phyloP scores from a whole-genome alignment of 345 rosid genomes.

The Lepidium africanum region DNA sequence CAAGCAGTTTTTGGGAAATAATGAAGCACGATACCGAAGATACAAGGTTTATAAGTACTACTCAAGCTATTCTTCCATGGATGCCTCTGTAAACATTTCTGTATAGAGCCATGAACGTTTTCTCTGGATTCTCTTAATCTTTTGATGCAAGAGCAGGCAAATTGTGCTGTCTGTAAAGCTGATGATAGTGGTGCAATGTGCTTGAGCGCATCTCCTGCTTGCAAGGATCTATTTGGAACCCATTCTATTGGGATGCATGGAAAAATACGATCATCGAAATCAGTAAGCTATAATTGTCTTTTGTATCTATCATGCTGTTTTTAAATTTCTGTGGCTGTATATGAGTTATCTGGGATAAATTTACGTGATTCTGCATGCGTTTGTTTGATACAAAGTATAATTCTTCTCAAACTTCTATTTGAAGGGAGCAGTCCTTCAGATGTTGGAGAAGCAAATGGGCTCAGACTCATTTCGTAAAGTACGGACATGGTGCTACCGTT shows the following conservation, averaged over 20 bases:
- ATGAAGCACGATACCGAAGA: slow-evolving; percentile 88
- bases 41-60: slow-evolving; percentile 61
- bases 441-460: slow-evolving; percentile 99
- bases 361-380: slow-evolving; percentile 7
- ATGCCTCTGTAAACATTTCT: not conserved
- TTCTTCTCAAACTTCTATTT: slow-evolving; percentile 15
- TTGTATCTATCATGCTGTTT: not conserved
- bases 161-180: slow-evolving; percentile 89
- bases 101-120: not conserved
- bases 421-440: slow-evolving; percentile 92
- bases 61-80: slow-evolving; percentile 3
- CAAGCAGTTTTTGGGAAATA: slow-evolving; percentile 91
- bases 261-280: slow-evolving; percentile 91
- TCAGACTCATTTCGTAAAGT: slow-evolving; percentile 91
- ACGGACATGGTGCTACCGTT: slow-evolving; percentile 23
- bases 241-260: slow-evolving; percentile 79
- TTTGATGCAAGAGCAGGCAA: slow-evolving; percentile 52
- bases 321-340: slow-evolving; percentile 1
- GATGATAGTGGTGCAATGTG: slow-evolving; percentile 84
- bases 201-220: slow-evolving; percentile 75
- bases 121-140: not conserved
- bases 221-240: slow-evolving; percentile 85
- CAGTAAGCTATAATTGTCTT: slow-evolving; percentile 52
- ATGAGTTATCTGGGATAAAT: not conserved
- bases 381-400: slow-evolving; percentile 2